Base-by-base conservation (phyloP, 352 stramenopile species). In the Globisporangium emineosum region DNA sequence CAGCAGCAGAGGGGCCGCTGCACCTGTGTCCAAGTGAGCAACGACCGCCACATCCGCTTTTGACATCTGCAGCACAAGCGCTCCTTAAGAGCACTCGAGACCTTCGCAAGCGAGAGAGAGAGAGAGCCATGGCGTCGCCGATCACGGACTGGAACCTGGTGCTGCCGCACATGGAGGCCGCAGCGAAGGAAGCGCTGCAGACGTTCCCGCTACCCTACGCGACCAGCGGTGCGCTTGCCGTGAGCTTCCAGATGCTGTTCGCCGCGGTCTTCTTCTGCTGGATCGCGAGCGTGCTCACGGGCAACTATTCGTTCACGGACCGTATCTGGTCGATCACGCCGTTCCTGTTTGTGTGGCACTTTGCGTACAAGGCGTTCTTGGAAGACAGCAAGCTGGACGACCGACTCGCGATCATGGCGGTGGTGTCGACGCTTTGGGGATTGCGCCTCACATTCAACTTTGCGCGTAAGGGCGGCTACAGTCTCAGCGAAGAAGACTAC, bases 251-350 rank as follows among this genome's bases (percentile, higher is more conserved):
- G 58, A 49, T 85, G 29, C 52, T 88, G 52, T 51, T 83, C 12
- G 66, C 65, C 40, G 43, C 83, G 21, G 68, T 81, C 55, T 71
- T 79, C 23, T 27, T 76, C 61, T 86, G 74, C 68, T 90, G 79
- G 79, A 15, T 89, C 40, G 78, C 73, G 12, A 90, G 81, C 65
- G 73, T 88, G 53, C 33, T 86, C 53, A 96, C 89, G n/a, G 68
- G 72, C 66, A 98, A 98, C 67, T 92, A 94, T 68, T 96, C 83
- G 62, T 90, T 97, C 79, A 90, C 91, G 0, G 93, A 98, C 59
- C 96, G 96, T n/a, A 37, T 98, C 45, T 98, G 93, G 93, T 96
- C 83, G 25, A 89, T 98, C 60, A 83, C 83, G 57, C 93, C 93
- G 13, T 70, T 85, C 53, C 40, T 96, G 1, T 98, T 97, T 67